Base-by-base conservation (phyloP, 1,284 basidiomycete species). In the Apiotrichum mycotoxinovorans region DNA sequence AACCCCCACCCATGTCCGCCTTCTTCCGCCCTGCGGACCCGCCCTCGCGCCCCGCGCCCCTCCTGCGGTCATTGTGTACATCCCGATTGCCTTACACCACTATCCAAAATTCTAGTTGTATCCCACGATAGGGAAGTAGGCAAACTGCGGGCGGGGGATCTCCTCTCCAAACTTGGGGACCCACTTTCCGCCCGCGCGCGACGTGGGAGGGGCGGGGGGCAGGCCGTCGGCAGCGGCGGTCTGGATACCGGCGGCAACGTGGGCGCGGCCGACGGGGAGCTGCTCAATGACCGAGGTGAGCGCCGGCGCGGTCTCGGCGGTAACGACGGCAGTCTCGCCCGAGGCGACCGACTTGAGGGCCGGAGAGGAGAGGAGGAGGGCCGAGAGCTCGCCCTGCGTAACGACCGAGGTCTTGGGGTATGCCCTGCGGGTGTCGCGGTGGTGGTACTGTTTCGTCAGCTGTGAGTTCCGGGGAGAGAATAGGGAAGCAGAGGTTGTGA, bases 341-440 rank as follows among this genome's bases (percentile, higher is more conserved):
- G 86, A 62, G 90, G 85, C 56, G 90, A 83, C 61, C 90, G 80
- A 44, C 82, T 81, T 18, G 89, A 89, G 49, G 87, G 81, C 80
- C 15, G 90, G 87, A 51, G 89, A 87, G 52, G 93, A 86, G 60
- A 96, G 84, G 42, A 97, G 83, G 60, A 97, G 80, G 25, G 84
- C 81, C 9, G 92, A 88, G 40, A 93, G 81, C 73, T 90, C 87
- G 20, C 81, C 75, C 80, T 93, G 89, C 20, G 87, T 91, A 64
- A 91, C 83, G 30, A 88, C 85, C 14, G 87, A 91, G 42, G 92
- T 85, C 69, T 87, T 87, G 33, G 93, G 92, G 78, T 93, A 96
- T 54, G 86, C 85, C 58, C 93, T 85, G 59, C 94, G 86, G 68
- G 62, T 65, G 79, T 97, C 93, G 61, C 93, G 89, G 78, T 93